Conservation (phyloP, 2,329 filamentous ascomycete species). For the Neonectria faginata region DNA sequence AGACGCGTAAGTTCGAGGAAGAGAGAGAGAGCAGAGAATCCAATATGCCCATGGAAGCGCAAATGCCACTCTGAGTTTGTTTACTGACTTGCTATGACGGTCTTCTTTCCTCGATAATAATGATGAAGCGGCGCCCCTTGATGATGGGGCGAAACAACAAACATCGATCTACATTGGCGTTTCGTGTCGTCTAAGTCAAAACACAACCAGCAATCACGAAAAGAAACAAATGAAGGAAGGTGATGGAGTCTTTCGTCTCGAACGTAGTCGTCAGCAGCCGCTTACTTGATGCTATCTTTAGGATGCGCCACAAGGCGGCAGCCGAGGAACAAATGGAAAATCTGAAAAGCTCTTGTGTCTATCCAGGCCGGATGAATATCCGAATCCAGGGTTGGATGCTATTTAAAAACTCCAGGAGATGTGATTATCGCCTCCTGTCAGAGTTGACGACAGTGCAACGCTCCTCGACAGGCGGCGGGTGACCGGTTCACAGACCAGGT, state of each 20-base stretch:
- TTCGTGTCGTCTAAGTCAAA: background rate
- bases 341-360: background rate
- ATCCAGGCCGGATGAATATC: too few species aligned
- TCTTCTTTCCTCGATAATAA: background rate
- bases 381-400: background rate
- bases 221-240: background rate
- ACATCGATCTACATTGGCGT: background rate
- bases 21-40: background rate
- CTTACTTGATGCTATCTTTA: constrained; percentile 8
- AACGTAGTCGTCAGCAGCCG: background rate
- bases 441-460: constrained; percentile 7
- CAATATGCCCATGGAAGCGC: background rate
- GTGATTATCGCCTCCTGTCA: constrained; percentile 3
- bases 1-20: background rate
- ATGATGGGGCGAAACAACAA: background rate
- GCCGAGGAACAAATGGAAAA: background rate
- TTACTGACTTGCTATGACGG: background rate
- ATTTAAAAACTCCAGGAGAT: background rate
- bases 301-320: background rate
- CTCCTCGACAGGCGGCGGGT: constrained; percentile 1
- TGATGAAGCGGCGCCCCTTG: background rate
- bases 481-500: background rate
- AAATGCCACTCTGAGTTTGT: background rate
- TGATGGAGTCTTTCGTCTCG: background rate
- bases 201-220: background rate